A percentile compares a stretch with the other conserved stretches of the same genome.
phyloP scores from a whole-genome alignment of 169 alveolate genomes.

The Plasmodium cynomolgi region DNA sequence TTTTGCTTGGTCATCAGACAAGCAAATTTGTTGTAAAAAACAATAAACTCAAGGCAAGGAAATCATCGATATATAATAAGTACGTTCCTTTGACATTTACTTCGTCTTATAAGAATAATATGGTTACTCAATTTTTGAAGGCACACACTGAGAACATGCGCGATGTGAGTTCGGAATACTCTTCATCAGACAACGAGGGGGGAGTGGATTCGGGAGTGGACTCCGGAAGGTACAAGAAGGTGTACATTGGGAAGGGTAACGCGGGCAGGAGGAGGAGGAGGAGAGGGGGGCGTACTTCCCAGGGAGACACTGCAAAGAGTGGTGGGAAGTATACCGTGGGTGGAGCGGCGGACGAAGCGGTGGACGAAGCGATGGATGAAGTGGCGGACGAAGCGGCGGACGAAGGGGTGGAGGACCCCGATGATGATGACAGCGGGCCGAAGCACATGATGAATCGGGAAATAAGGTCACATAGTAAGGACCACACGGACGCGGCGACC shows the following conservation, averaged over 20 bases:
- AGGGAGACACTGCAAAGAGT: background rate
- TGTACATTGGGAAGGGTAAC: background rate
- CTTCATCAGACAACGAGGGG: background rate
- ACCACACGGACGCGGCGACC: background rate
- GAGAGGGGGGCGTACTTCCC: too few species aligned
- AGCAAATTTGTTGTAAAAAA: conserved; percentile 38
- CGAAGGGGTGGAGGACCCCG: too few species aligned
- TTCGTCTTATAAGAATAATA: conserved; percentile 30
- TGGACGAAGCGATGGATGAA: background rate
- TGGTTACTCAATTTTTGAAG: conserved; percentile 11
- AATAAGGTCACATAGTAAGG: background rate
- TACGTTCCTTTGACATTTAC: conserved; percentile 47
- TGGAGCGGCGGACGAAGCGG: background rate
- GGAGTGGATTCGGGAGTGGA: background rate
- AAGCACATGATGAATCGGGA: background rate
- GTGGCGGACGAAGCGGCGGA: background rate
- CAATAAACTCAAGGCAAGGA: conserved; percentile 8
- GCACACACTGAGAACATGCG: conserved; percentile 6
- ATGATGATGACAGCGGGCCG: background rate
- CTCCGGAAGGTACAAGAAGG: background rate
- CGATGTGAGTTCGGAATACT: background rate
- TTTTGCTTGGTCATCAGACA: conserved; percentile 17
- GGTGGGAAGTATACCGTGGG: background rate
- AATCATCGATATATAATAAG: conserved; percentile 31
- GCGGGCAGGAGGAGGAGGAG: background rate